Percentiles rank a stretch among this genome's conserved stretches.
These are phyloP conservation scores for Alnus rubra DNA, from an alignment of 306 rosid genomes.

Conservation along the genomic window DNA sequence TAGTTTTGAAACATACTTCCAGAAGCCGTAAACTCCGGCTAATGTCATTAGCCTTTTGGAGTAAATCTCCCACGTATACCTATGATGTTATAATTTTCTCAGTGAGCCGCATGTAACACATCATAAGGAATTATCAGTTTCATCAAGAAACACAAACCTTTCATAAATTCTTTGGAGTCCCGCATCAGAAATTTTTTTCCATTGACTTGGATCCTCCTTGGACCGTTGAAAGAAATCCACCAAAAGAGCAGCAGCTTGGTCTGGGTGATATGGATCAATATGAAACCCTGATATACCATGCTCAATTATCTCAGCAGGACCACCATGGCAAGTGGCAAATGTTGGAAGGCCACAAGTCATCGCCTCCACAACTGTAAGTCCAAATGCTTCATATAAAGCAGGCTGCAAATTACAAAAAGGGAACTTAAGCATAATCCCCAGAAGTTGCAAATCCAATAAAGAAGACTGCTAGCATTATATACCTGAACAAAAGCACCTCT, in stretches of 20 bases:
- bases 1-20: conserved; percentile 91
- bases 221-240: conserved; percentile 65
- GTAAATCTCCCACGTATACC: conserved; percentile 96
- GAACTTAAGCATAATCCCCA: conserved; percentile 4
- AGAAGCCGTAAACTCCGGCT: conserved; percentile 92
- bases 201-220: conserved; percentile 66
- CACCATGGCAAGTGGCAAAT: conserved; percentile 90
- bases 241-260: conserved; percentile 52
- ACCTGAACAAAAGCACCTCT: conserved; percentile 92
- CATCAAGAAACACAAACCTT: conserved; percentile 40
- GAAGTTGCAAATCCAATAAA: conserved; percentile 13
- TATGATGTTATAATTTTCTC: conserved; percentile 25
- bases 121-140: not conserved
- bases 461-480: conserved; percentile 8
- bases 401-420: conserved; percentile 54
- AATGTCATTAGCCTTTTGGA: conserved; percentile 88
- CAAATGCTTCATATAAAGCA: conserved; percentile 96
- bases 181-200: conserved; percentile 72
- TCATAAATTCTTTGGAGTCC: conserved; percentile 87
- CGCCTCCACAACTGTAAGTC: conserved; percentile 96
- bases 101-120: not conserved
- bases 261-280: conserved; percentile 93
- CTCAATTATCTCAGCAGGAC: conserved; percentile 97
- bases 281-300: conserved; percentile 84
- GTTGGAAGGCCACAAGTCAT: conserved; percentile 94